These are phyloP conservation scores for Phytopythium montanum DNA, from an alignment of 352 stramenopile genomes.

Conservation along the genomic window DNA sequence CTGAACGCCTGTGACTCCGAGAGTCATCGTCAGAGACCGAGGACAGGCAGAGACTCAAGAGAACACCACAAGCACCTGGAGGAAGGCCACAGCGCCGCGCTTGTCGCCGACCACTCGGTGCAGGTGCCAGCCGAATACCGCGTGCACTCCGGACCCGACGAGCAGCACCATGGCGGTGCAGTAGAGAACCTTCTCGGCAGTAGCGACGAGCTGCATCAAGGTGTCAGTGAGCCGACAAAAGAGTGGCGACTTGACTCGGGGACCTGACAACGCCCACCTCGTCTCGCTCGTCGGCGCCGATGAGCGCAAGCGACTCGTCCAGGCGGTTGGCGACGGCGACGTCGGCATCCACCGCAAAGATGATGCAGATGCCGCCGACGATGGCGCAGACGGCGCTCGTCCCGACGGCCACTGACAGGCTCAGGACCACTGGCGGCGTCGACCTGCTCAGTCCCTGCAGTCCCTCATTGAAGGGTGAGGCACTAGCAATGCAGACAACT, in stretches of 20 bases:
- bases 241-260: background rate
- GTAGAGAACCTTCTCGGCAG: conserved; percentile 37
- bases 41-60: background rate
- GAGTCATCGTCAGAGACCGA: background rate
- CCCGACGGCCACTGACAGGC: conserved; percentile 48
- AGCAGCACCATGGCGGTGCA: conserved; percentile 35
- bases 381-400: conserved; percentile 44
- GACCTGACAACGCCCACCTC: conserved; percentile 20
- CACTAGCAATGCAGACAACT: background rate
- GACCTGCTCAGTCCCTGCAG: conserved; percentile 40
- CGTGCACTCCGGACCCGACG: conserved; percentile 25
- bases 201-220: conserved; percentile 28
- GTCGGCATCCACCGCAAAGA: conserved; percentile 41
- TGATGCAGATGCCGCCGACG: conserved; percentile 51
- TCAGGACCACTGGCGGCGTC: conserved; percentile 45
- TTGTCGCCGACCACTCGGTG: conserved; percentile 47
- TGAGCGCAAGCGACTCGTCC: conserved; percentile 37
- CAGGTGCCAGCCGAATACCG: conserved; percentile 41
- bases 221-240: background rate
- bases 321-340: conserved; percentile 46
- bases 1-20: conserved; percentile 44
- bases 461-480: too few species aligned
- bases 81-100: conserved; percentile 47
- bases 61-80: conserved; percentile 32
- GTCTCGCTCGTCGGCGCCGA: conserved; percentile 25